A percentile compares a stretch with the other conserved stretches of the same genome.
Conservation (phyloP, 345 rosid species). For the Syzygium aromaticum region DNA sequence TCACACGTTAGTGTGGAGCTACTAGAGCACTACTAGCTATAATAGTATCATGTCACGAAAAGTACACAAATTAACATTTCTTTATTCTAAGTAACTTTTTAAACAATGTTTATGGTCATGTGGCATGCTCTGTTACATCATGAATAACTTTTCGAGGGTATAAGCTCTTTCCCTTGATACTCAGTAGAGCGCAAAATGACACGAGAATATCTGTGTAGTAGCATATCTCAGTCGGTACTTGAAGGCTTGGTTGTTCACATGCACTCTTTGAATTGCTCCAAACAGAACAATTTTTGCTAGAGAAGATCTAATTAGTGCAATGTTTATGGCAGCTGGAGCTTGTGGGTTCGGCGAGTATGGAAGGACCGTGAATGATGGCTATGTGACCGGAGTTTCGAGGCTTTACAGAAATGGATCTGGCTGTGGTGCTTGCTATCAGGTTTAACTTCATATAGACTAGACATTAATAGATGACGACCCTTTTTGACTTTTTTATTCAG, state of each 20-base stretch:
- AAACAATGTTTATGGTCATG: background rate
- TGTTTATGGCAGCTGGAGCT: constrained; percentile 50
- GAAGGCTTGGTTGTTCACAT: background rate
- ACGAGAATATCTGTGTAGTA: background rate
- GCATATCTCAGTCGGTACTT: background rate
- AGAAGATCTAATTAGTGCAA: background rate
- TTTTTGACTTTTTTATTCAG: background rate
- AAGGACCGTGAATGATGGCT: constrained; percentile 58
- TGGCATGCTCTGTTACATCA: background rate
- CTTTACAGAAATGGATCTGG: constrained; percentile 73
- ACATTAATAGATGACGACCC: background rate
- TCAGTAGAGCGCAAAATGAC: background rate
- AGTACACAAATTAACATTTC: background rate
- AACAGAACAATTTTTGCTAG: background rate
- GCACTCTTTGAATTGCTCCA: background rate
- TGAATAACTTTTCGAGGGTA: background rate
- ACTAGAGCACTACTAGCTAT: background rate
- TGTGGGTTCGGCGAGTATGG: constrained; percentile 84
- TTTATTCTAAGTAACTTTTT: background rate
- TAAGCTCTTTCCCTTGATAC: background rate
- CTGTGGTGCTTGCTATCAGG: constrained; percentile 96
- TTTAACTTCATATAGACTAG: background rate
- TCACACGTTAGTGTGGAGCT: background rate
- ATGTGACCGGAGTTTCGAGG: constrained; percentile 72
- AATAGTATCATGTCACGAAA: background rate